Percentiles rank a stretch among this genome's conserved stretches.
Evolutionary conservation across 2,329 filamentous ascomycete genomes (phyloP).

Genomic region (Aspergillus bombycis): DNA sequence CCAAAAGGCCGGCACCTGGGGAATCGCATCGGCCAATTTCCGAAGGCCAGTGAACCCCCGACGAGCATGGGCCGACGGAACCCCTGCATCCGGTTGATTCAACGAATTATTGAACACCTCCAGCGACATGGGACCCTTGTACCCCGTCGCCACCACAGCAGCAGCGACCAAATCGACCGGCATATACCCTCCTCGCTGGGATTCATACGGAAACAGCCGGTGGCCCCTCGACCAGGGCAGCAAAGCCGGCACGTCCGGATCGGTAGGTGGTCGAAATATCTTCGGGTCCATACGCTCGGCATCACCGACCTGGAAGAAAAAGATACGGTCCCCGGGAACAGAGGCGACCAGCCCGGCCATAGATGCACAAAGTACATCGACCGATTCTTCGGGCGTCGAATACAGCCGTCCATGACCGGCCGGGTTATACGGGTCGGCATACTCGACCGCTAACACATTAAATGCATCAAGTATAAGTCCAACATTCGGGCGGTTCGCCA

Average conservation of each 20-base stretch:
- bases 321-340: constrained; percentile 36
- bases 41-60: constrained; percentile 28
- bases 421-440: constrained; percentile 34
- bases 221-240: constrained; percentile 37
- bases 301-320: constrained; percentile 39
- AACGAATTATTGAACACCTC: constrained; percentile 38
- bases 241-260: constrained; percentile 27
- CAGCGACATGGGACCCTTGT: constrained; percentile 34
- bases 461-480: constrained; percentile 38
- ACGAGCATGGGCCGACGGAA: constrained; percentile 29
- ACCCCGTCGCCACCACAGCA: constrained; percentile 36
- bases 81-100: constrained; percentile 19
- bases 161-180: constrained; percentile 35
- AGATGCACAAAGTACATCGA: constrained; percentile 28
- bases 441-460: constrained; percentile 38
- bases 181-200: constrained; percentile 33
- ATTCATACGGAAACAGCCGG: constrained; percentile 34
- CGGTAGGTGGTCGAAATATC: constrained; percentile 24
- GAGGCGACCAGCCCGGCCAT: constrained; percentile 27
- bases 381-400: constrained; percentile 29
- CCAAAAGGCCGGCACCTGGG: constrained; percentile 29
- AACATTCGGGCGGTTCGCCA: constrained; percentile 36
- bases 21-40: constrained; percentile 20
- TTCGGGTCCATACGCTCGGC: constrained; percentile 32
- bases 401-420: constrained; percentile 34